Base-by-base conservation (phyloP, 495 filamentous ascomycete species). In the Glonium stellatum region DNA sequence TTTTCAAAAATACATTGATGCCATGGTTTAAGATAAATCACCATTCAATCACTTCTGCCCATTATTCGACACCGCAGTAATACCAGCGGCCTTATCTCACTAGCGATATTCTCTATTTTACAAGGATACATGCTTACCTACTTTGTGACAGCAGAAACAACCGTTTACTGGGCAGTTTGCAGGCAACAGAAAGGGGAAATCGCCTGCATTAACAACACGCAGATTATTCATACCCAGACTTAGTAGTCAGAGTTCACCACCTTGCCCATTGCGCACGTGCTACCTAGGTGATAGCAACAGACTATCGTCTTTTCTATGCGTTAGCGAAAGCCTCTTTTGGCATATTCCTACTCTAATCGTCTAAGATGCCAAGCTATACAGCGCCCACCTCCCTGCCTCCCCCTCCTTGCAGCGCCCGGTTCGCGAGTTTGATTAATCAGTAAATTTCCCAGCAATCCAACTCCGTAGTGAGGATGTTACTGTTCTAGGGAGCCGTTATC, bases 191-290 rank as follows among this genome's bases (percentile, higher is more conserved):
- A 55, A 47, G 5, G 61, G 61, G 13, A 64, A 55, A 15, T 61
- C 47, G 49, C 62, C 61, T 34, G 62, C 62, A 58, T 65, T 53
- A 21, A 42, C 49, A 31, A 65, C 62, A 18, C 62, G 47, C 58
- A 61, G 21, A 5, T 53, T 46, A 15, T 61, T 10, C n/a, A 65
- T 53, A 1, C 57, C 62, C 61, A 57, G 22, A 65, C 62, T 11
- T 36, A 41, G 25, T 48, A 61, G 13, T 58, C 25, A 1, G n/a
- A 25, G 36, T 65, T 58, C 0, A 65, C n/a, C 4, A 65, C 58
- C 0, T 73, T 75, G 5, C 78, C 77, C 80, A 84, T 82, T 0
- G 79, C 73, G 57, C 78, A 82, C 0, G 79, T 84, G 0, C 82
- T 80, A 18, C 39, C 13, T 4, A 11, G 39, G 39, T 44, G 39